Conservation (phyloP, 768 basidiomycete genomes). For the Trametes gibbosa region DNA sequence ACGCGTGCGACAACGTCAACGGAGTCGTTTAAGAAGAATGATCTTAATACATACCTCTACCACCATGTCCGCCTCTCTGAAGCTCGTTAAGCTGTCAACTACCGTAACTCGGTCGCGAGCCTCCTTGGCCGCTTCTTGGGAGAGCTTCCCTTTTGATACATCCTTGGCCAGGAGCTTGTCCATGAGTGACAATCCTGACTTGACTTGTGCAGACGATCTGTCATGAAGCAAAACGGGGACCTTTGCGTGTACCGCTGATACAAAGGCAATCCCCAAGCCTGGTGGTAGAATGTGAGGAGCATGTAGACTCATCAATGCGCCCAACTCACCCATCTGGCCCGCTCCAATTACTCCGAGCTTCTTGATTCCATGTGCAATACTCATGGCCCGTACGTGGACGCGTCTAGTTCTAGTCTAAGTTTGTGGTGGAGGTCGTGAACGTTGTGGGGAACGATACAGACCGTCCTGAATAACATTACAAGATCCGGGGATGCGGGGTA, state of each 20-base stretch:
- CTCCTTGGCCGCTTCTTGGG: conserved; percentile 66
- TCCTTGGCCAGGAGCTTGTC: conserved; percentile 89
- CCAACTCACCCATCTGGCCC: conserved; percentile 63
- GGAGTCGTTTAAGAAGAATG: no score
- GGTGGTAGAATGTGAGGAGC: background rate
- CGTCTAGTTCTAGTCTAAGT: background rate
- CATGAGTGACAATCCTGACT: conserved; percentile 67
- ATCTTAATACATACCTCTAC: conserved; percentile 57
- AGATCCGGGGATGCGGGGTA: no score
- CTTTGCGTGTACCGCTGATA: conserved; percentile 80
- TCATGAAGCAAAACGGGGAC: conserved; percentile 88
- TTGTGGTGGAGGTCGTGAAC: background rate
- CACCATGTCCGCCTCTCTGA: conserved; percentile 86
- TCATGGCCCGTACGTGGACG: conserved; percentile 37
- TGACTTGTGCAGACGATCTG: conserved; percentile 68
- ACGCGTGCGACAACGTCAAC: background rate
- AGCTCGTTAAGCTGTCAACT: conserved; percentile 50
- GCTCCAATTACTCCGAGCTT: conserved; percentile 77
- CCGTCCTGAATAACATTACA: no score
- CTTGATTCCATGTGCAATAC: conserved; percentile 69
- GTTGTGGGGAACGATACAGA: background rate
- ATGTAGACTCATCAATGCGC: background rate
- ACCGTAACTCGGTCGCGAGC: conserved; percentile 64
- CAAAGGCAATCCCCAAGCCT: conserved; percentile 89
- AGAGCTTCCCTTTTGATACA: conserved; percentile 76